phyloP scores from a whole-genome alignment of 768 basidiomycete genomes.

The Austroboletus eburneus region DNA sequence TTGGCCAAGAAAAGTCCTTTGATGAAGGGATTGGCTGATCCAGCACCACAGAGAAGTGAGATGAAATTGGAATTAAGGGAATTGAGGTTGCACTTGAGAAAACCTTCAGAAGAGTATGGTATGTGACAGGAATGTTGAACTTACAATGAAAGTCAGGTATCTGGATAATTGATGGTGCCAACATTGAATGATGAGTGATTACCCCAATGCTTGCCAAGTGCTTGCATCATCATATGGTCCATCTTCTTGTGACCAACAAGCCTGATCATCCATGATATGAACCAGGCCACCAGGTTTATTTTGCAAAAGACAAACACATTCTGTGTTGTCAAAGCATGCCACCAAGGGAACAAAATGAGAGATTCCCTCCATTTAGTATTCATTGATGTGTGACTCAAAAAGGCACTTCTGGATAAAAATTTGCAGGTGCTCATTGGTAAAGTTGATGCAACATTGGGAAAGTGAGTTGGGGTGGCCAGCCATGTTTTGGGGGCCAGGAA shows the following conservation, averaged over 20 bases:
- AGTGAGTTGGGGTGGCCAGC: no score
- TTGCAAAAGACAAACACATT: constrained; percentile 83
- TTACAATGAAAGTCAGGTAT: constrained; percentile 83
- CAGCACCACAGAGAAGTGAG: constrained; percentile 77
- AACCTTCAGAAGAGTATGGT: constrained; percentile 96
- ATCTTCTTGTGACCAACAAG: constrained; percentile 86
- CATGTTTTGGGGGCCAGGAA: no score
- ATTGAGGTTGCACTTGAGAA: no score
- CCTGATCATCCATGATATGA: constrained; percentile 98
- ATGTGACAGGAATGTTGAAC: constrained; percentile 88
- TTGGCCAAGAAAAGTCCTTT: constrained; percentile 85
- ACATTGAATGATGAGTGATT: constrained; percentile 91
- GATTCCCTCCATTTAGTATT: no score
- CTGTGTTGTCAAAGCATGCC: constrained; percentile 86
- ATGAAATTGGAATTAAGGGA: constrained; percentile 92
- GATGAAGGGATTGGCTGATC: constrained; percentile 88
- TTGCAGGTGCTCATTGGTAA: no score
- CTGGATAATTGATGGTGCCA: constrained; percentile 68
- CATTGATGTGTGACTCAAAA: no score
- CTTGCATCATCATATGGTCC: constrained; percentile 91
- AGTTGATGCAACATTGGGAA: no score
- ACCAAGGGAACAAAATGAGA: constrained; percentile 61
- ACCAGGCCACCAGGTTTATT: constrained; percentile 87
- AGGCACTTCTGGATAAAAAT: no score
- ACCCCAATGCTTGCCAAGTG: no score